Evolutionary conservation across 2,329 filamentous ascomycete genomes (phyloP).

Genomic region (Sclerotinia subarctica): DNA sequence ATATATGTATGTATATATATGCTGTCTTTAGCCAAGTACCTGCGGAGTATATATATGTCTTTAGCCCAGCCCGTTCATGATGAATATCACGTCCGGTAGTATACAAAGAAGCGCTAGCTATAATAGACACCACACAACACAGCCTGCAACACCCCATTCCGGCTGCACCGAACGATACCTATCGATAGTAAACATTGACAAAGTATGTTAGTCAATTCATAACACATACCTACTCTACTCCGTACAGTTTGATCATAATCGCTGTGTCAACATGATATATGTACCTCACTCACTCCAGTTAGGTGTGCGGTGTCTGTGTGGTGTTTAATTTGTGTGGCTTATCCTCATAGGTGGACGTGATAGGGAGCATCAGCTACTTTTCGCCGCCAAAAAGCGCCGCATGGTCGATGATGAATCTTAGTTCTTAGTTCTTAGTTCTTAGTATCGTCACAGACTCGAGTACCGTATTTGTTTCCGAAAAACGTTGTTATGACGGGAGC

Average conservation of each 20-base stretch:
- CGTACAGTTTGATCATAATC: neutral
- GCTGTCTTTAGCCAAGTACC: no score
- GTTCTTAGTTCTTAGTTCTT: no score
- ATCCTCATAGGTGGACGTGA: conserved; percentile 2
- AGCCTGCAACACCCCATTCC: neutral
- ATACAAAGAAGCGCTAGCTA: neutral
- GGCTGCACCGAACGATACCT: neutral
- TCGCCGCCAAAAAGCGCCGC: conserved; percentile 15
- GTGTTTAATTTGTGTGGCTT: conserved; percentile 7
- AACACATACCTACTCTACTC: no score
- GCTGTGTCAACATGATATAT: neutral
- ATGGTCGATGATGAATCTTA: neutral
- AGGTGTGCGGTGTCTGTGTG: neutral
- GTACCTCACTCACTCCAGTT: neutral
- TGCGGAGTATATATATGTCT: no score
- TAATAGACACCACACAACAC: neutral
- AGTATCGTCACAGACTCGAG: no score
- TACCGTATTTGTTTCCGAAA: neutral
- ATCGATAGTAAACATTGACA: neutral
- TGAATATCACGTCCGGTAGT: neutral
- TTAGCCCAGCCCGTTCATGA: neutral
- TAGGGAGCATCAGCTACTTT: neutral
- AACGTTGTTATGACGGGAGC: neutral
- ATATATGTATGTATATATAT: no score
- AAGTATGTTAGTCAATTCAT: neutral